A percentile compares a stretch with the other conserved stretches of the same genome.
These are phyloP conservation scores for Amanita polypyramis DNA, from an alignment of 768 basidiomycete species.

Conservation along the genomic window DNA sequence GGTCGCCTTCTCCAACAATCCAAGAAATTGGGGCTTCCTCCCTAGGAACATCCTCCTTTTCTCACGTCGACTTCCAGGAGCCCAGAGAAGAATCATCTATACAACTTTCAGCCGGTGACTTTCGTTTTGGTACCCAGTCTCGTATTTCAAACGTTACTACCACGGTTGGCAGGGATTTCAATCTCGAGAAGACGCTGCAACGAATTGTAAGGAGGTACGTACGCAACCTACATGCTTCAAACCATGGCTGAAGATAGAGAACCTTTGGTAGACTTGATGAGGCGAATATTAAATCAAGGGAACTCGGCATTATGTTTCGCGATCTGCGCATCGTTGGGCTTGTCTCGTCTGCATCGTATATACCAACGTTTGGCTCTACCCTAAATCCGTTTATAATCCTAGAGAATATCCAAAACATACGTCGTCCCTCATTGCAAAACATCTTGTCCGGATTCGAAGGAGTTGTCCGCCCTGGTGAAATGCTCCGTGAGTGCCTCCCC, in stretches of 20 bases:
- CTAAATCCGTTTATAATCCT: slow-evolving; percentile 42
- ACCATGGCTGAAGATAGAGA: not conserved
- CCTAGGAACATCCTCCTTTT: slow-evolving; percentile 19
- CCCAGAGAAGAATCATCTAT: slow-evolving; percentile 27
- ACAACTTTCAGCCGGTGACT: not conserved
- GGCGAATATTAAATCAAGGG: slow-evolving; percentile 38
- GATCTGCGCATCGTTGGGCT: slow-evolving; percentile 50
- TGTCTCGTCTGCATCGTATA: slow-evolving; percentile 42
- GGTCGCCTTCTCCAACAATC: too few relatives aligned
- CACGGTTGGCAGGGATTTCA: slow-evolving; percentile 19
- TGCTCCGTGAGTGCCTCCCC: slow-evolving; percentile 46
- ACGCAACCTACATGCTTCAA: not conserved
- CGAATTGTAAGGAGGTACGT: slow-evolving; percentile 22
- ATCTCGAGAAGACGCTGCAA: slow-evolving; percentile 26
- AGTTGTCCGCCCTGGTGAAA: slow-evolving; percentile 57
- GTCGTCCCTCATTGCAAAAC: slow-evolving; percentile 53
- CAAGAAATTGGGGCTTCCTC: too few relatives aligned
- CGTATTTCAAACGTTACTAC: slow-evolving; percentile 18
- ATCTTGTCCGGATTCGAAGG: slow-evolving; percentile 62
- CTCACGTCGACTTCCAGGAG: slow-evolving; percentile 30
- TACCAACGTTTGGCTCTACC: slow-evolving; percentile 51
- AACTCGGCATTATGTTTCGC: slow-evolving; percentile 52
- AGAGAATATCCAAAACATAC: slow-evolving; percentile 29
- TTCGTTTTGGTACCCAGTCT: slow-evolving; percentile 4
- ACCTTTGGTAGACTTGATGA: slow-evolving; percentile 31